Percentiles rank a stretch among this genome's conserved stretches.
phyloP scores from a whole-genome alignment of 192 early-diverging fungal genomes.

The Coemansia sp. region DNA sequence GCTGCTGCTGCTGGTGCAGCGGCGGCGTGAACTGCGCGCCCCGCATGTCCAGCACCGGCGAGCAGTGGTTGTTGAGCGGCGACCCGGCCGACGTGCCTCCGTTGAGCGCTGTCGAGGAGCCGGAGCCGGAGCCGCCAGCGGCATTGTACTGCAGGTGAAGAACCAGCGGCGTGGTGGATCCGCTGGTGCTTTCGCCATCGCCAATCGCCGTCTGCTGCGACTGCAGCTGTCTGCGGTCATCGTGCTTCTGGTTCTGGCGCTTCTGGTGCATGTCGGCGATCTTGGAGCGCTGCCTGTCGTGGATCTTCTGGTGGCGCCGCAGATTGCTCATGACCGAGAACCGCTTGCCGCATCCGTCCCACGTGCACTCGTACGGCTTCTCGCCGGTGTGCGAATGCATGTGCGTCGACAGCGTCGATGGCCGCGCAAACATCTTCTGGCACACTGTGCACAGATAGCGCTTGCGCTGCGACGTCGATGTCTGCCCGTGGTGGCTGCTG shows the following conservation, averaged over 20 bases:
- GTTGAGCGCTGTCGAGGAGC: neutral
- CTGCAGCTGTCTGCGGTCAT: neutral
- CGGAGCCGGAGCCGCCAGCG: neutral
- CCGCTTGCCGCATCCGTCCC: conserved; percentile 62
- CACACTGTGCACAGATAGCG: conserved; percentile 54
- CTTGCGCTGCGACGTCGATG: conserved; percentile 56
- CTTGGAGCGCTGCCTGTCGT: conserved; percentile 54
- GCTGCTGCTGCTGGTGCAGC: neutral
- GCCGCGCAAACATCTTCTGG: conserved; percentile 54
- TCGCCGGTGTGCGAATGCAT: conserved; percentile 58
- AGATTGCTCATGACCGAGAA: conserved; percentile 73
- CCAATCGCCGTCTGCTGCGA: neutral
- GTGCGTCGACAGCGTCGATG: conserved; percentile 52
- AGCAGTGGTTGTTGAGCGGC: conserved; percentile 2
- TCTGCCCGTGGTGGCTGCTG: conserved; percentile 24
- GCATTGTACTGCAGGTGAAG: conserved; percentile 22
- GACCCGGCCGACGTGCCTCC: neutral
- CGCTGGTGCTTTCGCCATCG: conserved; percentile 26
- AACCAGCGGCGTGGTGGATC: conserved; percentile 45
- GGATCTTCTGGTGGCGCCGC: conserved; percentile 63
- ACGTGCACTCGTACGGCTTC: conserved; percentile 58
- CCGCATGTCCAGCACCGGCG: conserved; percentile 10
- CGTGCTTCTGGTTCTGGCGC: conserved; percentile 28
- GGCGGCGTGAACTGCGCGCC: neutral
- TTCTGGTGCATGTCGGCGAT: conserved; percentile 41